A percentile compares a stretch with the other conserved stretches of the same genome.
phyloP scores from a whole-genome alignment of 1,284 basidiomycete species.

The Rhodofomes roseus region DNA sequence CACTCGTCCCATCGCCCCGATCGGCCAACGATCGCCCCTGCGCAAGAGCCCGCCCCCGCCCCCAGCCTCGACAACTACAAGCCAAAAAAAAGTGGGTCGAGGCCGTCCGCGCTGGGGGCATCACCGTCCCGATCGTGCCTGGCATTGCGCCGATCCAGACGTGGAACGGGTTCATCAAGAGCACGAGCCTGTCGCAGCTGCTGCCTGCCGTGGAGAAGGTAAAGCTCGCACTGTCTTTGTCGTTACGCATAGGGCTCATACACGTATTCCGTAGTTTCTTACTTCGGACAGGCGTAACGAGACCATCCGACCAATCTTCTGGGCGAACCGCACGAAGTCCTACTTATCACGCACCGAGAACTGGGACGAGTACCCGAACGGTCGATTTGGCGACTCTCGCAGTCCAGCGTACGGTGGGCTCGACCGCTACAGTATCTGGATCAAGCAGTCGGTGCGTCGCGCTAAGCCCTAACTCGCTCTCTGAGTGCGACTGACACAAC shows the following conservation, averaged over 20 bases:
- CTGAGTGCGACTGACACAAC: background rate
- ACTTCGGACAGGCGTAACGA: conserved; percentile 86
- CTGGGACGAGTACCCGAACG: conserved; percentile 99
- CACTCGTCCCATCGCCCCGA: too few relatives aligned
- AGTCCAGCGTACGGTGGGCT: conserved; percentile 97
- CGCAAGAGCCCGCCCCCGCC: too few relatives aligned
- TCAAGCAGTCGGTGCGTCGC: conserved; percentile 72
- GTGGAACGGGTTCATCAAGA: conserved; percentile 94
- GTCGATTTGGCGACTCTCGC: conserved; percentile 94
- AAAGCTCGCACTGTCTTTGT: background rate
- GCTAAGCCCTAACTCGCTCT: background rate
- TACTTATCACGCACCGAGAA: conserved; percentile 91
- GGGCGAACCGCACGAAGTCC: conserved; percentile 90
- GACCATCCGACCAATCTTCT: conserved; percentile 92
- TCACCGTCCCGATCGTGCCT: conserved; percentile 92
- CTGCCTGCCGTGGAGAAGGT: conserved; percentile 92
- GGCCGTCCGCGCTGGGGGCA: conserved; percentile 79
- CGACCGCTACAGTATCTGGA: conserved; percentile 89
- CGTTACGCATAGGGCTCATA: background rate
- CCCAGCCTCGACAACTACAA: too few relatives aligned
- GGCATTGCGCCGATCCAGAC: conserved; percentile 98
- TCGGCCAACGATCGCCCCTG: too few relatives aligned
- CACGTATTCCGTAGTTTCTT: conserved; percentile 58
- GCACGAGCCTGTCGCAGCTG: conserved; percentile 86
- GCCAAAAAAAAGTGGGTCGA: too few relatives aligned